Conservation (phyloP, 2,329 filamentous ascomycete genomes). For the Colletotrichum sp. region DNA sequence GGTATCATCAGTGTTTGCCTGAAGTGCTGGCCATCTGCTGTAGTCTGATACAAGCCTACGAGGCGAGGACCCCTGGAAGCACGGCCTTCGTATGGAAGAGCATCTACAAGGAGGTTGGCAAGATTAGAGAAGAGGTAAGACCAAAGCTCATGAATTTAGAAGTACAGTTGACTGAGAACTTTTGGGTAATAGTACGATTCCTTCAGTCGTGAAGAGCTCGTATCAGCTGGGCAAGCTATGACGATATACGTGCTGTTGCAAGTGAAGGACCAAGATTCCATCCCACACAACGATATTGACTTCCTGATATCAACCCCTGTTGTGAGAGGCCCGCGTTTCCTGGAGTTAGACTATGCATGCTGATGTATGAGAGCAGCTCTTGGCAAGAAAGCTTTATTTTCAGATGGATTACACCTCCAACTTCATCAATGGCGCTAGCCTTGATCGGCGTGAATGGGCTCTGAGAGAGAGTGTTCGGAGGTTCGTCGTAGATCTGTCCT, state of each 20-base stretch:
- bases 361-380: not conserved
- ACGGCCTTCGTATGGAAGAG: slow-evolving; percentile 26
- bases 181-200: not conserved
- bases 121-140: not conserved
- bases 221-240: not conserved
- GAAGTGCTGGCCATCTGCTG: slow-evolving; percentile 29
- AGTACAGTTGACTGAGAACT: not conserved
- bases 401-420: not conserved
- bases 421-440: not conserved
- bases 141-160: not conserved
- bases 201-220: not conserved
- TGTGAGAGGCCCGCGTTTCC: not conserved
- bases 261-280: not conserved
- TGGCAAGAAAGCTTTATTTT: not conserved
- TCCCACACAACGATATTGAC: not conserved
- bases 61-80: slow-evolving; percentile 23
- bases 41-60: slow-evolving; percentile 27
- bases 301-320: not conserved
- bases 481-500: not conserved
- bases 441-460: slow-evolving; percentile 1
- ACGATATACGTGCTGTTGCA: slow-evolving; percentile 1
- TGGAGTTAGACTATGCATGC: not conserved
- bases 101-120: slow-evolving; percentile 25
- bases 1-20: slow-evolving; percentile 29
- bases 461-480: not conserved